phyloP scores from a whole-genome alignment of 352 stramenopile genomes.

The Halophytophthora polymorphica region DNA sequence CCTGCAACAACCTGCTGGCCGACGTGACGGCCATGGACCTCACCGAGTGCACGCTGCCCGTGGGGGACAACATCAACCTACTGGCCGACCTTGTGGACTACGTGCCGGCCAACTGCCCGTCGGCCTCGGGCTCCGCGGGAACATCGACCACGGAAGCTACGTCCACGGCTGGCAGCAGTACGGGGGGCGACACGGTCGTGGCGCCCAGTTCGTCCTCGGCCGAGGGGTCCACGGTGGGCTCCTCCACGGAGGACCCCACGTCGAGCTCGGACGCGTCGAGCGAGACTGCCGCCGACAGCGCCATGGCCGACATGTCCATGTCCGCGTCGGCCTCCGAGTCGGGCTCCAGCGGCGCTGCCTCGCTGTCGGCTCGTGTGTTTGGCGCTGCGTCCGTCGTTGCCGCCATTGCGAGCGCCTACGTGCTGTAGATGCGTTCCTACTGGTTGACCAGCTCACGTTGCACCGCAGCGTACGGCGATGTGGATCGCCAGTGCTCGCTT shows the following conservation, averaged over 20 bases:
- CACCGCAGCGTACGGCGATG: no score
- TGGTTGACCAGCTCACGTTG: no score
- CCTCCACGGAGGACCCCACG: slow-evolving; percentile 5
- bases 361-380: slow-evolving; percentile 10
- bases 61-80: slow-evolving; percentile 30
- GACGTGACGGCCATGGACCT: slow-evolving; percentile 19
- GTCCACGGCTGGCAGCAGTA: slow-evolving; percentile 12
- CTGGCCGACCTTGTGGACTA: slow-evolving; percentile 32
- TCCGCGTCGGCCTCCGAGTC: slow-evolving; percentile 15
- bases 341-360: slow-evolving; percentile 29
- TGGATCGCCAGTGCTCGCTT: no score
- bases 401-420: slow-evolving; percentile 18
- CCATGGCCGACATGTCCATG: slow-evolving; percentile 4
- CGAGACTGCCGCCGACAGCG: background rate
- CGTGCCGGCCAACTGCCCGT: slow-evolving; percentile 21
- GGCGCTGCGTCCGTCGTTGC: slow-evolving; percentile 18
- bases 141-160: slow-evolving; percentile 34
- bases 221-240: slow-evolving; percentile 1
- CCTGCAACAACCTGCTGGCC: slow-evolving; percentile 19
- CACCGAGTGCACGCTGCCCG: slow-evolving; percentile 30
- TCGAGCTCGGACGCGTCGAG: slow-evolving; percentile 4
- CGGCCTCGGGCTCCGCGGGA: slow-evolving; percentile 33
- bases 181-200: slow-evolving; percentile 12
- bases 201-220: slow-evolving; percentile 7
- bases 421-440: slow-evolving; percentile 27